Evolutionary conservation across 345 rosid genomes (phyloP), one percentile per base, ranked within the genome.

Genomic region (Syzygium oleosum): DNA sequence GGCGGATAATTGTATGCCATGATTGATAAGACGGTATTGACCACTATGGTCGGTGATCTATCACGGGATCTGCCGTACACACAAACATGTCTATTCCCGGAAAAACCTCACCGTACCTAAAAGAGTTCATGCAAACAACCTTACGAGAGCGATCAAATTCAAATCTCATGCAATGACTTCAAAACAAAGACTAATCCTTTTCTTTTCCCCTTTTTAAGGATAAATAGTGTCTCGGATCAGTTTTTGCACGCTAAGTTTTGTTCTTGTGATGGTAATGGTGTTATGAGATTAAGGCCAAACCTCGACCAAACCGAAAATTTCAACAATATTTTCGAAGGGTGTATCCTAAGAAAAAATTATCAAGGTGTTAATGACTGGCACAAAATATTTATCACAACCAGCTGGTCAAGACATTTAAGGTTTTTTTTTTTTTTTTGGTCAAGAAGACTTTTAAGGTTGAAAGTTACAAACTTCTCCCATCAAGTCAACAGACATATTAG

Each of bases 31-130:
- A 96, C 87, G 0, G 98, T 96, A 92, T 92, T 94, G 1, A 94
- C 88, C 90, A 94, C 97, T 95, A 96, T 51, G 59, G 84, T 27
- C n/a, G 98, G 97, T 84, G 97, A 96, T 95, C 99, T 41, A 93
- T 89, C 22, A n/a, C 88, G 1, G 97, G 96, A 84, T 94, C 94
- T 22, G 96, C 96, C 25, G 99, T 95, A 93, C 97, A 93, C 31
- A 95, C 93, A 58, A 96, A 95, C 10, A 95, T 80, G 88, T 96
- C 99, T 13, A 96, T 90, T 59, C 83, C 90, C 2, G 98, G 99
- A 4, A 94, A 85, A 27, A 90, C 88, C 27, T 89, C 88, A 51
- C 87, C 89, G 12, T 59, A 87, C 63, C 92, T 91, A 84, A 27
- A 21, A 51, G 3, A 56, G 46, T 17, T 25, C 78, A 63, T 29